Percentiles rank a stretch among this genome's conserved stretches.
Evolutionary conservation across 2,329 filamentous ascomycete genomes (phyloP).

Genomic region (Trichoderma brevicompactum): DNA sequence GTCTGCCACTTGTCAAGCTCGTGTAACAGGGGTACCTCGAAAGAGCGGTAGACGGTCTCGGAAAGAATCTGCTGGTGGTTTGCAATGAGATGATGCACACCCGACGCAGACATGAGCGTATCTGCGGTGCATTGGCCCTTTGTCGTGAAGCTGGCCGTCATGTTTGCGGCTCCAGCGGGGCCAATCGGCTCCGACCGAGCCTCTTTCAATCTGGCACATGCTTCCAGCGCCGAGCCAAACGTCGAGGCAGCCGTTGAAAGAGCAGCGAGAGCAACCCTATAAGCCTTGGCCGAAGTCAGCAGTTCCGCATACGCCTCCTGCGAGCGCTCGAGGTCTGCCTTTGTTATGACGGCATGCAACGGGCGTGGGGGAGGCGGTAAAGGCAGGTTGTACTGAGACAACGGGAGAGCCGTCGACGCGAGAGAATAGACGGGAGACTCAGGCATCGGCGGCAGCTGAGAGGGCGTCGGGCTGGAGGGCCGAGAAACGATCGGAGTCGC

Average conservation of each 20-base stretch:
- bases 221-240: constrained; percentile 67
- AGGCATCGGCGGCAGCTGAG: constrained; percentile 64
- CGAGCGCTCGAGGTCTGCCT: constrained; percentile 65
- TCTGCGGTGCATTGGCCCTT: constrained; percentile 64
- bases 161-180: constrained; percentile 43
- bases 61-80: constrained; percentile 73
- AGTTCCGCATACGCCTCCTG: constrained; percentile 67
- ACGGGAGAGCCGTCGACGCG: constrained; percentile 64
- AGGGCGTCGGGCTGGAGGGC: constrained; percentile 56
- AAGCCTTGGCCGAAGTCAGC: constrained; percentile 64
- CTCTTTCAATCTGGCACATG: constrained; percentile 71
- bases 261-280: constrained; percentile 64
- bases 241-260: constrained; percentile 65
- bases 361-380: constrained; percentile 63
- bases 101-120: constrained; percentile 63
- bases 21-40: constrained; percentile 71
- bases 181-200: constrained; percentile 63
- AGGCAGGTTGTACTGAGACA: constrained; percentile 63
- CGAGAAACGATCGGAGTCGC: constrained; percentile 36
- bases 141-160: constrained; percentile 54
- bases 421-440: constrained; percentile 66
- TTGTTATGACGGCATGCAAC: constrained; percentile 63
- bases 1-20: constrained; percentile 68
- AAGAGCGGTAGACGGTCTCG: constrained; percentile 69
- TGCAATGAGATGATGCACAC: constrained; percentile 68